Evolutionary conservation across 495 filamentous ascomycete species (phyloP).

Genomic region (Penicillium taxi): DNA sequence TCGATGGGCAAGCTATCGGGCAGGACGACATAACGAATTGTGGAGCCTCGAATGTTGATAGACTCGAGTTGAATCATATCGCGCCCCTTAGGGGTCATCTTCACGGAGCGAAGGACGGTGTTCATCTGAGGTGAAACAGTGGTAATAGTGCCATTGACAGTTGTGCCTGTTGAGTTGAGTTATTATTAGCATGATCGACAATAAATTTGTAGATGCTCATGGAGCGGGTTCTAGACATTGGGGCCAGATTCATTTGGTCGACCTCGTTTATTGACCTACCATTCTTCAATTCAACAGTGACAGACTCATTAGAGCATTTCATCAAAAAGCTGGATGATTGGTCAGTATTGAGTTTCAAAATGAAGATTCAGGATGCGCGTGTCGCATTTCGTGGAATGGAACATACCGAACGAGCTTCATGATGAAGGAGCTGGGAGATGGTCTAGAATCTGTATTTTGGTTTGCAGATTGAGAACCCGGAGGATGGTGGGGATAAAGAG

Average conservation of each 20-base stretch:
- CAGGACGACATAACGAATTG: slow-evolving; percentile 88
- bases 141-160: slow-evolving; percentile 90
- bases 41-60: slow-evolving; percentile 93
- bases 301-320: slow-evolving; percentile 97
- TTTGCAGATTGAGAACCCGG: no score
- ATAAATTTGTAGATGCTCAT: neutral
- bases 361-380: slow-evolving; percentile 11
- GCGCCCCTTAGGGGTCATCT: slow-evolving; percentile 83
- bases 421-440: no score
- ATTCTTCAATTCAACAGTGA: slow-evolving; percentile 97
- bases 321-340: slow-evolving; percentile 71
- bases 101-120: slow-evolving; percentile 83
- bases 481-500: slow-evolving; percentile 8
- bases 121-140: slow-evolving; percentile 97
- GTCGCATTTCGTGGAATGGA: slow-evolving; percentile 4
- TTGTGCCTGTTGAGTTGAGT: slow-evolving; percentile 55
- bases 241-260: neutral
- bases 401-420: slow-evolving; percentile 99
- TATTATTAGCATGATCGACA: slow-evolving; percentile 1
- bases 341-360: slow-evolving; percentile 12
- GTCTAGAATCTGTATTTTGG: no score
- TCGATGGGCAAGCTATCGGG: slow-evolving; percentile 92
- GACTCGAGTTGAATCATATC: slow-evolving; percentile 81
- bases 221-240: neutral
- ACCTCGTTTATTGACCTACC: slow-evolving; percentile 58